Percentiles rank a stretch among this genome's conserved stretches.
Evolutionary conservation across 1,139 yeast genomes (phyloP).

Genomic region (Lodderomyces theae): DNA sequence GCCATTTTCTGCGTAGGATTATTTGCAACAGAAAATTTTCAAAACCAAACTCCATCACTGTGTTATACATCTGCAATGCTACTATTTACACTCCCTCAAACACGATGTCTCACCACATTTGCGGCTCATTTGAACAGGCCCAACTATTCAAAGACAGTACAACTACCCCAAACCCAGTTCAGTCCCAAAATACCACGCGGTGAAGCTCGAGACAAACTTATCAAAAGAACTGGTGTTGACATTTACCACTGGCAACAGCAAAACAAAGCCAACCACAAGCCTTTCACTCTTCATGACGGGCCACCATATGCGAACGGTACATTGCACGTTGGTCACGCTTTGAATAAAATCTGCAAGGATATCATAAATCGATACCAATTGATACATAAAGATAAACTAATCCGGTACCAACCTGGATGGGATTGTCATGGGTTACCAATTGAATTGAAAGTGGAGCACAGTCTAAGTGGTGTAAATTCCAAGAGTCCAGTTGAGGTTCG

Average conservation of each 20-base stretch:
- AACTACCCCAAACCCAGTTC: slow-evolving; percentile 40
- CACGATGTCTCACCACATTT: slow-evolving; percentile 5
- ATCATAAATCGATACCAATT: slow-evolving; percentile 73
- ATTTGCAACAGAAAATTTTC: slow-evolving; percentile 4
- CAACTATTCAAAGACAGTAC: slow-evolving; percentile 33
- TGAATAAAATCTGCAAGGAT: slow-evolving; percentile 86
- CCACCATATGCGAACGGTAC: slow-evolving; percentile 99
- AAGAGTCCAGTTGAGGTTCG: slow-evolving; percentile 54
- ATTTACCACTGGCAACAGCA: slow-evolving; percentile 36
- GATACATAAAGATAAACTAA: slow-evolving; percentile 51
- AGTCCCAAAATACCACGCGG: slow-evolving; percentile 42
- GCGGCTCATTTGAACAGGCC: slow-evolving; percentile 5
- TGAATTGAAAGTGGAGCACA: slow-evolving; percentile 54
- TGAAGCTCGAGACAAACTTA: slow-evolving; percentile 23
- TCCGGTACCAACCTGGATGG: slow-evolving; percentile 91
- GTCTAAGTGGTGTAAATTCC: slow-evolving; percentile 5
- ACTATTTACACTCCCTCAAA: not conserved
- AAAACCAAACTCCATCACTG: not conserved
- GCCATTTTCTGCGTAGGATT: not conserved
- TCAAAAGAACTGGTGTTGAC: slow-evolving; percentile 26
- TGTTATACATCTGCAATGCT: no score
- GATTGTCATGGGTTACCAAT: slow-evolving; percentile 98
- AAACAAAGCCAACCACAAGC: slow-evolving; percentile 11
- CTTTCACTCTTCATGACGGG: slow-evolving; percentile 84
- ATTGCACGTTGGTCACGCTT: slow-evolving; percentile 89